These are phyloP conservation scores for Tuber aestivum DNA, from an alignment of 495 filamentous ascomycete genomes.

Conservation along the genomic window DNA sequence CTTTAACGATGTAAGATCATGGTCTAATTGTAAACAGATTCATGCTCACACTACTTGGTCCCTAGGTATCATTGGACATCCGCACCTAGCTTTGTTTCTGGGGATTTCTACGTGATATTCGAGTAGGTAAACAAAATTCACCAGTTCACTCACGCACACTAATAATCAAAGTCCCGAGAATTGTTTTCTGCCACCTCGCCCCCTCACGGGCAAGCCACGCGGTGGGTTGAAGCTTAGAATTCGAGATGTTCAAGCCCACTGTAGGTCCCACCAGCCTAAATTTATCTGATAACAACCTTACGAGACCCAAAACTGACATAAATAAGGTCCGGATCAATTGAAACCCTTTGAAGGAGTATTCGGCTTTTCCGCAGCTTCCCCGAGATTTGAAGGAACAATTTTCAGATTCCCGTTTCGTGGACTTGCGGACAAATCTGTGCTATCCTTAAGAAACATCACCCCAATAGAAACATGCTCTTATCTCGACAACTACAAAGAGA, in stretches of 20 bases:
- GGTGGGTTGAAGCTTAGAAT: slow-evolving; percentile 34
- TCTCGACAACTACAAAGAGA: slow-evolving; percentile 22
- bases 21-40: neutral
- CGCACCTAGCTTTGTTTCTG: slow-evolving; percentile 46
- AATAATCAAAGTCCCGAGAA: slow-evolving; percentile 41
- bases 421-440: slow-evolving; percentile 1
- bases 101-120: slow-evolving; percentile 44
- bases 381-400: slow-evolving; percentile 45
- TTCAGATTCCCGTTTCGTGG: slow-evolving; percentile 46
- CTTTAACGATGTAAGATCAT: slow-evolving; percentile 43
- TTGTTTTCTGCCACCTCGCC: slow-evolving; percentile 39
- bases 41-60: neutral
- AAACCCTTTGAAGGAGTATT: slow-evolving; percentile 45
- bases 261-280: slow-evolving; percentile 5
- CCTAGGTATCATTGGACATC: slow-evolving; percentile 48
- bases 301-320: neutral
- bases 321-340: slow-evolving; percentile 43
- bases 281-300: neutral
- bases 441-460: neutral
- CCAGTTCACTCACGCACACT: neutral
- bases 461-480: neutral
- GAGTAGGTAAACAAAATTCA: slow-evolving; percentile 36
- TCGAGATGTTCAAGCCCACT: slow-evolving; percentile 21
- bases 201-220: slow-evolving; percentile 30
- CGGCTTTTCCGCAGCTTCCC: slow-evolving; percentile 32